Conservation (phyloP, 192 early-diverging fungal species). For the Piromyces sp. region DNA sequence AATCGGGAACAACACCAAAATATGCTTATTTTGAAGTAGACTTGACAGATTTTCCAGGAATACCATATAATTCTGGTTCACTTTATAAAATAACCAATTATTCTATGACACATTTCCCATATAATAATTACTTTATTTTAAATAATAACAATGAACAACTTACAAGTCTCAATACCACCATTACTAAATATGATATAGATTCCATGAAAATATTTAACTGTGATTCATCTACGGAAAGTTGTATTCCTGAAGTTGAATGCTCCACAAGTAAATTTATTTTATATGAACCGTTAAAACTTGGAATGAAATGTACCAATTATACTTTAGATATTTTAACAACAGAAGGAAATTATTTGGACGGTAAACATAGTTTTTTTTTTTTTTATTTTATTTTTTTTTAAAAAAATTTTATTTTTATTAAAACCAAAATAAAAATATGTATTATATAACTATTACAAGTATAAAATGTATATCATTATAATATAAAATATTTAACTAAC, state of each 20-base stretch:
- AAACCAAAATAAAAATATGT: too few relatives aligned
- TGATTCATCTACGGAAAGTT: neutral
- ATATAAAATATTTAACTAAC: too few relatives aligned
- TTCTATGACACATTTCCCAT: neutral
- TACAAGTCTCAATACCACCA: neutral
- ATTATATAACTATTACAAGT: too few relatives aligned
- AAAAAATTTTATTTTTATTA: too few relatives aligned
- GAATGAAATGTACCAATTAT: neutral
- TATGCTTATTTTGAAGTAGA: neutral
- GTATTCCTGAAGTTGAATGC: neutral
- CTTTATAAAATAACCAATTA: neutral
- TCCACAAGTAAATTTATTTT: neutral
- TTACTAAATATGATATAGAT: neutral
- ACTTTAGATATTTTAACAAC: neutral
- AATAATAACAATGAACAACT: neutral
- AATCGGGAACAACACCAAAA: neutral
- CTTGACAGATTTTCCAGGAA: neutral
- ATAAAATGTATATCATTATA: too few relatives aligned
- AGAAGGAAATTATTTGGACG: neutral
- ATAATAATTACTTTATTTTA: neutral
- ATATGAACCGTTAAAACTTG: neutral
- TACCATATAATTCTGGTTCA: neutral
- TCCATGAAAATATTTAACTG: neutral
- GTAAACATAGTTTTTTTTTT: neutral
- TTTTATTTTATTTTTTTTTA: too few relatives aligned